Conservation (phyloP, 2,329 filamentous ascomycete genomes). For the Arthrobotrys pseudoclavata region DNA sequence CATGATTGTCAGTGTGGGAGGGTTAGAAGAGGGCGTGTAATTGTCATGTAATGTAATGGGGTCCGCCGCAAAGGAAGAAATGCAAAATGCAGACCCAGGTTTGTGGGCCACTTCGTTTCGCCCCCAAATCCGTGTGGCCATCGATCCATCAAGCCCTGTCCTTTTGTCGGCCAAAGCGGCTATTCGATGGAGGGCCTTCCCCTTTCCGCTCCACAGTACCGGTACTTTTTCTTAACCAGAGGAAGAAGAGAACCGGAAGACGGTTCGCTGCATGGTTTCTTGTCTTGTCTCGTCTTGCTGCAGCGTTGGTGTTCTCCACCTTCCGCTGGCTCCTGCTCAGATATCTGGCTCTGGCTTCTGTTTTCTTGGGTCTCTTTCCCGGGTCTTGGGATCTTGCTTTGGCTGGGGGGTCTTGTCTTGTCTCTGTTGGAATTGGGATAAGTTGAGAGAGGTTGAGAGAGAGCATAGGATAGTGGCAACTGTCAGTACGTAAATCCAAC, state of each 20-base stretch:
- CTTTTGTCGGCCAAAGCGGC: slow-evolving; percentile 17
- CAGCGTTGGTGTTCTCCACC: slow-evolving; percentile 17
- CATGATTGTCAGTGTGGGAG: slow-evolving; percentile 13
- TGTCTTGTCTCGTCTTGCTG: slow-evolving; percentile 6
- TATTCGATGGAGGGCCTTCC: slow-evolving; percentile 17
- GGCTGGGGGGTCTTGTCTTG: slow-evolving; percentile 1
- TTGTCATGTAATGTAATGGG: slow-evolving; percentile 8
- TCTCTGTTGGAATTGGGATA: slow-evolving; percentile 17
- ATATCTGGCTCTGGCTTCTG: not conserved
- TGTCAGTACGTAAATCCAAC: no score
- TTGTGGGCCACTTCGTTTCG: slow-evolving; percentile 48
- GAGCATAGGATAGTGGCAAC: no score
- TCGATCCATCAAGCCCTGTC: not conserved
- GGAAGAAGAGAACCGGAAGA: slow-evolving; percentile 1
- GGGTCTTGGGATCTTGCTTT: not conserved
- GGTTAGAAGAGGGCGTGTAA: not conserved
- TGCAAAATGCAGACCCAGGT: slow-evolving; percentile 42
- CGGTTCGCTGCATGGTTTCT: slow-evolving; percentile 26
- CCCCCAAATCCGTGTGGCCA: not conserved
- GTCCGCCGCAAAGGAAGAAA: no score
- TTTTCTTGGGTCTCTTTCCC: not conserved
- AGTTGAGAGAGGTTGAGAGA: slow-evolving; percentile 16
- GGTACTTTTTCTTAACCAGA: not conserved
- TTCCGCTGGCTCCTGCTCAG: slow-evolving; percentile 25
- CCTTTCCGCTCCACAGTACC: slow-evolving; percentile 9